These are phyloP conservation scores for Petrea volubilis DNA, from an alignment of 257 asterid species.

Conservation along the genomic window DNA sequence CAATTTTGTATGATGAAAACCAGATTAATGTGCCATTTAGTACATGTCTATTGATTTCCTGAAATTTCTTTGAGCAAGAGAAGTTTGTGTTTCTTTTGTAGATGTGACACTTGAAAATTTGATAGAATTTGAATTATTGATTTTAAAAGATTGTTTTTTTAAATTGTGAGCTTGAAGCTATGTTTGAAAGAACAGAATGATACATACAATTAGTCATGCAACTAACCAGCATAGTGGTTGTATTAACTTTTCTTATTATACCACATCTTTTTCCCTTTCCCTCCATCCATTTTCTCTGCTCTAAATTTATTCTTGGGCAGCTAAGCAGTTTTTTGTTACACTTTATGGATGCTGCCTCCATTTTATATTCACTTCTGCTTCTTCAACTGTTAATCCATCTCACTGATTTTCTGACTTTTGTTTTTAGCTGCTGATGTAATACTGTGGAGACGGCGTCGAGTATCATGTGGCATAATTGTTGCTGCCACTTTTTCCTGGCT, in stretches of 20 bases:
- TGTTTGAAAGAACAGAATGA: slow-evolving; percentile 5
- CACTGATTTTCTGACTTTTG: slow-evolving; percentile 29
- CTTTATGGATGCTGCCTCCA: slow-evolving; percentile 19
- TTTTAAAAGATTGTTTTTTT: slow-evolving; percentile 4
- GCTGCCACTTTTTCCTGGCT: slow-evolving; percentile 87
- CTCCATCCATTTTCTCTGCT: neutral
- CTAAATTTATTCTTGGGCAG: slow-evolving; percentile 10
- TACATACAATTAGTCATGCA: neutral
- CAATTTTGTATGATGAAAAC: slow-evolving; percentile 3
- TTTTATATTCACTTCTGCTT: slow-evolving; percentile 17
- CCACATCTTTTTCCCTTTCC: neutral
- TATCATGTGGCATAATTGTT: slow-evolving; percentile 66
- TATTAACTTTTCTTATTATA: neutral
- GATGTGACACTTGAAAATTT: neutral
- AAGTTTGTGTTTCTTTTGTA: slow-evolving; percentile 10
- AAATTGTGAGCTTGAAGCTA: slow-evolving; percentile 6
- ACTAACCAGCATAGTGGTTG: neutral
- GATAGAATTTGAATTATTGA: neutral
- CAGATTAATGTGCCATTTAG: neutral
- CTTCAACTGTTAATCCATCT: slow-evolving; percentile 22
- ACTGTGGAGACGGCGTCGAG: slow-evolving; percentile 71
- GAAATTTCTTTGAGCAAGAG: neutral
- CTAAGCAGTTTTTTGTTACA: slow-evolving; percentile 17
- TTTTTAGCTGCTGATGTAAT: slow-evolving; percentile 82
- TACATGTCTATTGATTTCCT: slow-evolving; percentile 1